Evolutionary conservation across 805 yeast genomes (phyloP), one percentile per base, ranked within the genome.

Genomic region (Ogataea salicorniae): DNA sequence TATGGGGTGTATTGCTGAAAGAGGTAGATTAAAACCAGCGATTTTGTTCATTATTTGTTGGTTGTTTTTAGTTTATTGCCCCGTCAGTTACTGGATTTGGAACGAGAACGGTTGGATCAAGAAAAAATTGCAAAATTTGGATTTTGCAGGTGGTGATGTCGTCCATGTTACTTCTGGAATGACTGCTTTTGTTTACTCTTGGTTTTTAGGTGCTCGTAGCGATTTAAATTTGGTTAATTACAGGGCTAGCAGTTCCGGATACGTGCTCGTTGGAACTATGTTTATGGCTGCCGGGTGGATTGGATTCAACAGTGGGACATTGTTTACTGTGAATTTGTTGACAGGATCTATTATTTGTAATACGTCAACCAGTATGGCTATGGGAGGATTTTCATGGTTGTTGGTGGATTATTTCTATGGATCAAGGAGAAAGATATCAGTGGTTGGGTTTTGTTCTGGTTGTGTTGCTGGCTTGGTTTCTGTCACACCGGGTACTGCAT

Each of bases 61-160:
- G 91, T 82, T 89, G n/a, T 87, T 96, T 13, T 60, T 87, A 11
- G 95, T 88, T 13, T 90, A 89, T 68, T 84, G 92, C 62, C 96
- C 96, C 0, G 73, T 90, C 22, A 90, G 89, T 11, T 87, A 81
- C 67, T 90, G 97, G 96, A 79, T 84, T 42, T 90, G 97, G 97
- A 85, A 88, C 47, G 62, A 81, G 1, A 83, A 85, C 42, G 97
- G 97, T 34, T 90, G 96, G 96, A 89, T 95, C 44, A 75, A 75
- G 52, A 46, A 45, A 29, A 75, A 79, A 55, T 87, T 92, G 74
- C 92, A 90, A 5, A 95, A 80, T 1, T 71, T 89, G 44, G 97
- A 90, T 64, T 89, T 85, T 67, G 97, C 97, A 22, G 97, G 97
- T 17, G 96, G 96, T 45, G 95, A 95, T 1, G 92, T 95, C 2